Percentiles rank a stretch among this genome's conserved stretches.
phyloP scores from a whole-genome alignment of 345 rosid species.

The Moringa oleifera region DNA sequence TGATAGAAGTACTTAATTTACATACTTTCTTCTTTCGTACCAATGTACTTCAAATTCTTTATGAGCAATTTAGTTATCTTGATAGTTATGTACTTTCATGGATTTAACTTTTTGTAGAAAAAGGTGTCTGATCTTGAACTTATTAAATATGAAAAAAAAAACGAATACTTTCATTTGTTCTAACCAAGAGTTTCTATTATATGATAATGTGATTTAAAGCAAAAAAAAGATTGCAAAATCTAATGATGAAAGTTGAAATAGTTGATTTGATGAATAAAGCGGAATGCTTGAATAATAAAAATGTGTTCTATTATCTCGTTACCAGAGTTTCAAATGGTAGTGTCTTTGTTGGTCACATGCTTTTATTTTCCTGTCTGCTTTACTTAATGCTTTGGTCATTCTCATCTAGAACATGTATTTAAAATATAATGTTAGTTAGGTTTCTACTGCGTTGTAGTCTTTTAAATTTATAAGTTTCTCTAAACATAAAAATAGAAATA shows the following conservation, averaged over 20 bases:
- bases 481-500: too few species aligned
- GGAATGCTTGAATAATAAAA: conserved; percentile 88
- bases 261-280: conserved; percentile 79
- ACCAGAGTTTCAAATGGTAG: conserved; percentile 79
- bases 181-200: conserved; percentile 63
- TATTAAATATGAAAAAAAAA: conserved; percentile 75
- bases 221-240: conserved; percentile 58
- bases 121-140: conserved; percentile 74
- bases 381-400: too few species aligned
- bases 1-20: too few species aligned
- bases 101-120: conserved; percentile 42
- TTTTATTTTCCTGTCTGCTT: too few species aligned
- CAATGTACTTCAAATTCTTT: too few species aligned
- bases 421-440: too few species aligned
- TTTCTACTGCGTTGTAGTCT: too few species aligned
- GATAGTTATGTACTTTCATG: not conserved
- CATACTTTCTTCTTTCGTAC: too few species aligned
- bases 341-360: conserved; percentile 16
- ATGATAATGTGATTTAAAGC: conserved; percentile 63
- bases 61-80: not conserved
- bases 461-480: too few species aligned
- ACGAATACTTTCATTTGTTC: conserved; percentile 55
- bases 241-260: conserved; percentile 79
- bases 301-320: conserved; percentile 84
- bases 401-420: too few species aligned